Evolutionary conservation across 352 stramenopile species (phyloP), one percentile per base, ranked within the genome.

Genomic region (Pythium aristosporum): DNA sequence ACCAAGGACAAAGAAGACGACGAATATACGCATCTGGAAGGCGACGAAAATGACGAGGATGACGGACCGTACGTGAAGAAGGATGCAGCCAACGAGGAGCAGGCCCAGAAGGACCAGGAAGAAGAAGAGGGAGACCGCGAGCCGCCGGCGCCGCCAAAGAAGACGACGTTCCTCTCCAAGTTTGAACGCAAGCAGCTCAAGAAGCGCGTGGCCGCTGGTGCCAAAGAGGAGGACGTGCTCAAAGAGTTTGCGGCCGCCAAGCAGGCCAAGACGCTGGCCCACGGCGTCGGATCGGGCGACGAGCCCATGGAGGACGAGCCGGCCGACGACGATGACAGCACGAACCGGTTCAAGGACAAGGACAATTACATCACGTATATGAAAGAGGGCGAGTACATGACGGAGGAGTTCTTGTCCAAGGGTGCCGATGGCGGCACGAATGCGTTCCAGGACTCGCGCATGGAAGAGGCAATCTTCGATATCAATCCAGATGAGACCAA

Each of bases 401-500:
- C 81, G 0, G 82, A 93, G 48, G 82, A 86, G 42, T 91, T 92
- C 57, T 55, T 95, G 41, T 59, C 81, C 21, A 88, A 89, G 65
- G 83, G 76, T 34, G 80, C 76, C 0, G 86, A 95, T 41, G 85
- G 85, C 53, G 85, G 85, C 49, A 89, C 83, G 49, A 95, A 88
- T 57, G 73, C 80, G 20, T 95, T 92, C 67, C 76, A 88, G 20
- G 80, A 94, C 58, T 83, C 86, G 28, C 76, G 96, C 23, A 74
- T 99, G 46, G 94, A 99, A 73, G 94, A 99, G 61, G 96, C 96
- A 12, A 97, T 99, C 68, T 68, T 99, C 32, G 97, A 99, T 68
- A 93, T 99, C 67, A 98, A 98, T 61, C 96, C 96, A 13, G 97
- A 99, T 63, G 97, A 99, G 62, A 96, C 97, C n/a, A 85, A 97